Percentiles rank a stretch among this genome's conserved stretches.
phyloP scores from a whole-genome alignment of 345 rosid species.

The Sonneratia caseolaris region DNA sequence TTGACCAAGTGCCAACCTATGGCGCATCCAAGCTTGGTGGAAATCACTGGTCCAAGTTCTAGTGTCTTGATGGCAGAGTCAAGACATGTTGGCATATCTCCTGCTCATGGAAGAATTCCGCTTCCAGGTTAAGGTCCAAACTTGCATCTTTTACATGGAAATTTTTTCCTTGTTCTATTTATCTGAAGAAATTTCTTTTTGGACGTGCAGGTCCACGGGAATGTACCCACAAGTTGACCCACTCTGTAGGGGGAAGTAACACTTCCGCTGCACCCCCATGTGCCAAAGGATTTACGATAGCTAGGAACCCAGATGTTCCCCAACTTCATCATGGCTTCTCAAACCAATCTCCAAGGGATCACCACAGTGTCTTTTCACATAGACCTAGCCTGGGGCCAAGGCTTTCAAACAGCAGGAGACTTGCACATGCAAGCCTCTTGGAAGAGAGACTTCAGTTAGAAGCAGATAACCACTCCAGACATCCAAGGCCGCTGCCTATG shows the following conservation, averaged over 20 bases:
- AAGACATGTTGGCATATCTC: conserved; percentile 40
- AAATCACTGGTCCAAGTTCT: conserved; percentile 37
- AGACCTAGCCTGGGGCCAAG: conserved; percentile 52
- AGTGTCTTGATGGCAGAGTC: conserved; percentile 34
- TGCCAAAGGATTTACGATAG: conserved; percentile 26
- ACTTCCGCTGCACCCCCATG: conserved; percentile 30
- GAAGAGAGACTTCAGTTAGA: conserved; percentile 45
- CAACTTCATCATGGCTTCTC: conserved; percentile 37
- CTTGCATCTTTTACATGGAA: background rate
- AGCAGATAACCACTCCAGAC: conserved; percentile 54
- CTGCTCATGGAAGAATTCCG: conserved; percentile 42
- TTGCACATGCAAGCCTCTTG: conserved; percentile 39
- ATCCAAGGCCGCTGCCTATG: conserved; percentile 40
- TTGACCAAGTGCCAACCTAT: conserved; percentile 26
- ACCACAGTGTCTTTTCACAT: conserved; percentile 41
- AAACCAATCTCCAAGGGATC: conserved; percentile 37
- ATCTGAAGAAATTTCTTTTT: background rate
- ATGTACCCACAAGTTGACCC: conserved; percentile 38
- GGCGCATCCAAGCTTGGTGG: conserved; percentile 35
- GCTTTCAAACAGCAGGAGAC: conserved; percentile 38
- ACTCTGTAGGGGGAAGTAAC: conserved; percentile 30
- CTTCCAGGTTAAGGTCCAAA: conserved; percentile 27
- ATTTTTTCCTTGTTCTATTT: background rate
- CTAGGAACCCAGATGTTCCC: conserved; percentile 39
- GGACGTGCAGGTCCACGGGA: conserved; percentile 43